Conservation (phyloP, 2,329 filamentous ascomycete species). For the Aspergillaceae sp. region DNA sequence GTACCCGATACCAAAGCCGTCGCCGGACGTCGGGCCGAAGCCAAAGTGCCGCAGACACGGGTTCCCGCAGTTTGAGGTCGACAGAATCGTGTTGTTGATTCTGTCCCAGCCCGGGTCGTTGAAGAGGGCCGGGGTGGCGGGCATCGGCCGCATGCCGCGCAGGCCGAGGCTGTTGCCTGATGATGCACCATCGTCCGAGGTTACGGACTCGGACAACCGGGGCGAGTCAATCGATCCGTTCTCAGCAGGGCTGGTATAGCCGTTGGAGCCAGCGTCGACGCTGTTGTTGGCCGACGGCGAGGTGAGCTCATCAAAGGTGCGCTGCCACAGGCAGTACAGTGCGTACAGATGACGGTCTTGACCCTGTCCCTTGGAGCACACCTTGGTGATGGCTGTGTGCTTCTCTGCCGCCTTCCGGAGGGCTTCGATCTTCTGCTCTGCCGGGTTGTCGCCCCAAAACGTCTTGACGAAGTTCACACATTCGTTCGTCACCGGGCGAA, state of each 20-base stretch:
- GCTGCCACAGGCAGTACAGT: slow-evolving; percentile 90
- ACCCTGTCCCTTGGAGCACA: slow-evolving; percentile 82
- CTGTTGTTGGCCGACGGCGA: slow-evolving; percentile 41
- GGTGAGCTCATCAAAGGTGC: slow-evolving; percentile 66
- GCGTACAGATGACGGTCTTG: slow-evolving; percentile 92
- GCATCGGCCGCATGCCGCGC: slow-evolving; percentile 38
- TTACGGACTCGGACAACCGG: slow-evolving; percentile 28
- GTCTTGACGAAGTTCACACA: slow-evolving; percentile 81
- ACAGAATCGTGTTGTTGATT: slow-evolving; percentile 87
- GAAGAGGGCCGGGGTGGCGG: slow-evolving; percentile 64
- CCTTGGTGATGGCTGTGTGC: slow-evolving; percentile 69
- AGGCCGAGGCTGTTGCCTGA: slow-evolving; percentile 48
- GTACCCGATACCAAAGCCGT: slow-evolving; percentile 96
- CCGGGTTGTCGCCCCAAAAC: slow-evolving; percentile 88
- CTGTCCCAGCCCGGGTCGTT: slow-evolving; percentile 87
- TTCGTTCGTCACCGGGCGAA: slow-evolving; percentile 75
- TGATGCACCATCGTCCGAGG: slow-evolving; percentile 34
- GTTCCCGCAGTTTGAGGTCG: slow-evolving; percentile 98
- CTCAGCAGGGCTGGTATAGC: slow-evolving; percentile 53
- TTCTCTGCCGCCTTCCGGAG: slow-evolving; percentile 74
- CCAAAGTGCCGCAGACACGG: slow-evolving; percentile 90
- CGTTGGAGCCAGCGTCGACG: slow-evolving; percentile 47
- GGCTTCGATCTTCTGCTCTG: slow-evolving; percentile 74
- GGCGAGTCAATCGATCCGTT: slow-evolving; percentile 21
- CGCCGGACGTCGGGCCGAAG: slow-evolving; percentile 86